Base-by-base conservation (phyloP, 192 early-diverging fungal species). In the Backusella liffmaniae region DNA sequence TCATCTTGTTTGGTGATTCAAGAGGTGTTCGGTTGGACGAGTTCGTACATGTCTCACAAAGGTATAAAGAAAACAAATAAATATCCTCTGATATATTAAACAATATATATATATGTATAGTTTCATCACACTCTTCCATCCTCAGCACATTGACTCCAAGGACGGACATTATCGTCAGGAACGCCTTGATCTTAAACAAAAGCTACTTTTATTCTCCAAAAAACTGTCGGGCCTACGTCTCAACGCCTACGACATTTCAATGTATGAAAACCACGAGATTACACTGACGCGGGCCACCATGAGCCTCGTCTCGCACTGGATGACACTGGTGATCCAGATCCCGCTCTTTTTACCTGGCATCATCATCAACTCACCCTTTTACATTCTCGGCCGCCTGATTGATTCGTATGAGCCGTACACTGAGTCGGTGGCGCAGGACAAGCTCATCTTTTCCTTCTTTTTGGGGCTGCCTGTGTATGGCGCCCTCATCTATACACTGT, bases 341-440 rank as follows among this genome's bases (percentile, higher is more conserved):
- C 85, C 85, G 34, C 72, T 86, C 23, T 86, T 86, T 65, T 49
- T 86, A 37, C 85, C 85, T 1, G 85, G 82, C n/a, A 70, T 86
- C 3, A 59, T 80, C 30, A 76, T 86, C 65, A 84, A 86, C 66
- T 84, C 76, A 29, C 85, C 85, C 0, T 72, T 86, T 1, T 86
- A 86, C 39, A 36, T 79, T 8, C 44, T 86, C 21, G 83, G 85
- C n/a, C 73, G 62, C 39, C 5, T 82, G 16, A 73, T 81, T 16
- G 80, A 81, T 30, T 74, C 66, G 23, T 82, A 67, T 21, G 85
- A 86, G 66, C 76, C 65, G 39, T 86, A 84, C 32, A 81, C 78
- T 10, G 85, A 86, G 44, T 82, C 80, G 0, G 76, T 77, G 18
- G 80, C 85, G 5, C 85, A 86, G 35, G 81, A 86, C 56, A 86